Evolutionary conservation across 257 asterid species (phyloP), one percentile per base, ranked within the genome.

Genomic region (Vinca minor): DNA sequence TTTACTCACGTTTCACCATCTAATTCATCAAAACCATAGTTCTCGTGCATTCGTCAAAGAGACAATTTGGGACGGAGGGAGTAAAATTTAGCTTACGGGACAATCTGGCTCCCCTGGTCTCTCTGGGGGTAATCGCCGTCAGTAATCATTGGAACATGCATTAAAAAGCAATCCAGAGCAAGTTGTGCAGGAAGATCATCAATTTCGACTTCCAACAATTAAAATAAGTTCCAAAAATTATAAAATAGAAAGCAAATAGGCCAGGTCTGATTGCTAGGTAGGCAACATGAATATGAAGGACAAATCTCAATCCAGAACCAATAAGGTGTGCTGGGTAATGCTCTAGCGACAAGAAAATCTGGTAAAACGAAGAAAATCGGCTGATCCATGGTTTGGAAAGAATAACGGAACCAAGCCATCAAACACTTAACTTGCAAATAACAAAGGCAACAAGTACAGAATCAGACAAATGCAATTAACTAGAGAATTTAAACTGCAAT

Each of bases 31-130:
- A n/a, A n/a, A n/a, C n/a, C n/a, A n/a, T n/a, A n/a, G n/a, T n/a
- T n/a, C n/a, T n/a, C n/a, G n/a, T n/a, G n/a, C n/a, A n/a, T n/a
- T n/a, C n/a, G n/a, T n/a, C n/a, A n/a, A n/a, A n/a, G n/a, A n/a
- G n/a, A n/a, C n/a, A n/a, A n/a, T n/a, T n/a, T n/a, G n/a, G n/a
- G n/a, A n/a, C 20, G 42, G 29, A 54, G 10, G 14, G 21, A 1
- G 5, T 26, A 20, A 62, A 62, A 28, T 54, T 56, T 56, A 53
- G 67, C 97, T 85, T 84, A 93, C 99, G 29, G 97, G 99, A 80
- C 99, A 93, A 79, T 93, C 94, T 26, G 95, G 87, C 81, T 81
- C 87, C 66, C 91, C 91, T 36, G 91, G 89, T 80, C 96, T 81
- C 75, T 87, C 95, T 35, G 98, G 98, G 84, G 95, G 77, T 80